phyloP scores from a whole-genome alignment of 495 filamentous ascomycete genomes.

The Aspergillus conjunctus region DNA sequence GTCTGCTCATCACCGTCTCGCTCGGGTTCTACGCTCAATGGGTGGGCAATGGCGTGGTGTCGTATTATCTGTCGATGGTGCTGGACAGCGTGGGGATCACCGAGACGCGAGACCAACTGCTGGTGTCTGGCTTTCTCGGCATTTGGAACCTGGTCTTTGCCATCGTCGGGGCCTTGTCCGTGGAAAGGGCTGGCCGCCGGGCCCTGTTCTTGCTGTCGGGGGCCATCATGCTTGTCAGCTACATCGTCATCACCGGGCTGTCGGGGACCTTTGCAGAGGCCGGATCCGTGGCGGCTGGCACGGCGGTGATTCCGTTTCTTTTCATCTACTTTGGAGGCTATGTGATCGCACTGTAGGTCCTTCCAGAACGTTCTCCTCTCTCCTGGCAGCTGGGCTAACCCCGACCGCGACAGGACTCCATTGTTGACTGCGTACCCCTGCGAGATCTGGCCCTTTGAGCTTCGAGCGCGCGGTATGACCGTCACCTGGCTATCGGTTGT shows the following conservation, averaged over 20 bases:
- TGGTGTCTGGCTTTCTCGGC: slow-evolving; percentile 31
- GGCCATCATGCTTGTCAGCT: slow-evolving; percentile 57
- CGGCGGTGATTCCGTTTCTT: slow-evolving; percentile 60
- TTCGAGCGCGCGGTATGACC: slow-evolving; percentile 68
- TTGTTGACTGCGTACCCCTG: slow-evolving; percentile 63
- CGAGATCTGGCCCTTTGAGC: slow-evolving; percentile 65
- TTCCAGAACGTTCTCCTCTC: not conserved
- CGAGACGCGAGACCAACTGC: slow-evolving; percentile 46
- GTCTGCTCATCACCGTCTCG: slow-evolving; percentile 57
- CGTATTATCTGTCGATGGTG: slow-evolving; percentile 59
- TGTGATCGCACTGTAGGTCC: slow-evolving; percentile 55
- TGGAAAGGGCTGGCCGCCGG: slow-evolving; percentile 60
- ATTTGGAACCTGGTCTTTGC: slow-evolving; percentile 53
- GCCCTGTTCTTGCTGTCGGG: slow-evolving; percentile 57
- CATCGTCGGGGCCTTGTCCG: slow-evolving; percentile 51
- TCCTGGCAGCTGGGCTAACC: not conserved
- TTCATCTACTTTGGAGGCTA: slow-evolving; percentile 61
- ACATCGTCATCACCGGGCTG: slow-evolving; percentile 57
- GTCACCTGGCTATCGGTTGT: slow-evolving; percentile 59
- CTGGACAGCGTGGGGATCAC: slow-evolving; percentile 57
- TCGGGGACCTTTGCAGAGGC: slow-evolving; percentile 54
- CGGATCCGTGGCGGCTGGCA: slow-evolving; percentile 36
- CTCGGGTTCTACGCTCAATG: slow-evolving; percentile 72
- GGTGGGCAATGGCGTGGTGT: slow-evolving; percentile 67
- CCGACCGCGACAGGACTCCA: slow-evolving; percentile 43